These are phyloP conservation scores for Microbotryum scabiosae DNA, from an alignment of 1,284 basidiomycete genomes.

Conservation along the genomic window DNA sequence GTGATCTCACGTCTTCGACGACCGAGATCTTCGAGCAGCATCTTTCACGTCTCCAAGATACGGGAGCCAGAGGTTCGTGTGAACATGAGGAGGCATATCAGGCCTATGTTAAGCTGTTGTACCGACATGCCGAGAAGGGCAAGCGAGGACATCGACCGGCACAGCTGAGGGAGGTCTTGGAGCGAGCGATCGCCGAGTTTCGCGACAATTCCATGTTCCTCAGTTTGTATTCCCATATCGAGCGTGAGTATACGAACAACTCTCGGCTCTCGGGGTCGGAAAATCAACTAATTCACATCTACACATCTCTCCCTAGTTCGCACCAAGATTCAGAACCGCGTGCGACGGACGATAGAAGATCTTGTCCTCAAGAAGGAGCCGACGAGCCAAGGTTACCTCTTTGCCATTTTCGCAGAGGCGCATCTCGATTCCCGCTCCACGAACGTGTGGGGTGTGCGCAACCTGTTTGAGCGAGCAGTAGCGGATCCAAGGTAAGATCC, in stretches of 20 bases:
- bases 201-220: slow-evolving; percentile 65
- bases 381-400: slow-evolving; percentile 34
- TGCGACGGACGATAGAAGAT: slow-evolving; percentile 53
- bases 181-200: slow-evolving; percentile 52
- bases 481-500: slow-evolving; percentile 21
- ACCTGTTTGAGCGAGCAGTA: slow-evolving; percentile 35
- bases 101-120: slow-evolving; percentile 53
- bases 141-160: slow-evolving; percentile 54
- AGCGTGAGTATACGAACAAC: slow-evolving; percentile 51
- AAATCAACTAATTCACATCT: slow-evolving; percentile 40
- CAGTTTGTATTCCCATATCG: slow-evolving; percentile 66
- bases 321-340: slow-evolving; percentile 51
- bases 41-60: slow-evolving; percentile 30
- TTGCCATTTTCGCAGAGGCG: slow-evolving; percentile 36
- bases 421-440: slow-evolving; percentile 29
- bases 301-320: slow-evolving; percentile 25
- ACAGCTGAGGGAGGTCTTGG: slow-evolving; percentile 53
- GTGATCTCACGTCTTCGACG: slow-evolving; percentile 22
- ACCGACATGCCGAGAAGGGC: slow-evolving; percentile 52
- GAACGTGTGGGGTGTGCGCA: slow-evolving; percentile 30
- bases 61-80: slow-evolving; percentile 33
- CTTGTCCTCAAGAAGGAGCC: slow-evolving; percentile 60
- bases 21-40: slow-evolving; percentile 45
- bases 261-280: slow-evolving; percentile 36
- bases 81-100: slow-evolving; percentile 56